Evolutionary conservation across 495 filamentous ascomycete genomes (phyloP), one percentile per base, ranked within the genome.

Genomic region (Penicillium herquei): DNA sequence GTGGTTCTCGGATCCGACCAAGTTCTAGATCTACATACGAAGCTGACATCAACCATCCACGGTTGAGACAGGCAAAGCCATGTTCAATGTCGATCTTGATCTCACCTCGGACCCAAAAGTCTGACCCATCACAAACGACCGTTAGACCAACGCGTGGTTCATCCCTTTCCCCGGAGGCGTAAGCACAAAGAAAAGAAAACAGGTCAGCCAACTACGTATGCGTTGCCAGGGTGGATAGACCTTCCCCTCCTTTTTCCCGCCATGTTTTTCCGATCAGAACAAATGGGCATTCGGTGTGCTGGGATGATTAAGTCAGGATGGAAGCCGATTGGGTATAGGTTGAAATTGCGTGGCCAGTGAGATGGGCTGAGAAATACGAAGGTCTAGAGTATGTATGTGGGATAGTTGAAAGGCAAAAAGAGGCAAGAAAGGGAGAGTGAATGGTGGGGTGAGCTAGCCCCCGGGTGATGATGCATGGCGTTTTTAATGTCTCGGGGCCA

Each of bases 291-390:
- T 4, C 6, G 34, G 35, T 37, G 34, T 21, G 34, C 16, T 39
- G 12, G 34, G 35, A 30, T 6, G n/a, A 7, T 41, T 5, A 3
- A 0, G 18, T 16, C 2, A 26, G 50, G 50, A 52, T 52, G 14
- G 26, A 13, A 43, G 50, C 50, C 50, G 50, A 52, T 52, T 52
- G 50, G 50, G 39, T 31, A 43, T 13, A n/a, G 30, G n/a, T n/a
- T 7, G 11, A 52, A 52, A 44, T 34, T 51, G 33, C 49, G 39
- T 41, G 37, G 10, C 34, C 26, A 51, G 49, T 51, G 30, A 34
- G 30, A 7, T 52, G 26, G 39, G 37, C 17, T 40, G 49, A 18
- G 17, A 21, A 43, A 42, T 52, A 35, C 30, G 16, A 46, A 46
- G 43, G 21, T 26, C 21, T 26, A 26, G 21, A 26, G 21, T 26